Conservation (phyloP, 73 alveolate genomes). For the Paramecium octaurelia region DNA sequence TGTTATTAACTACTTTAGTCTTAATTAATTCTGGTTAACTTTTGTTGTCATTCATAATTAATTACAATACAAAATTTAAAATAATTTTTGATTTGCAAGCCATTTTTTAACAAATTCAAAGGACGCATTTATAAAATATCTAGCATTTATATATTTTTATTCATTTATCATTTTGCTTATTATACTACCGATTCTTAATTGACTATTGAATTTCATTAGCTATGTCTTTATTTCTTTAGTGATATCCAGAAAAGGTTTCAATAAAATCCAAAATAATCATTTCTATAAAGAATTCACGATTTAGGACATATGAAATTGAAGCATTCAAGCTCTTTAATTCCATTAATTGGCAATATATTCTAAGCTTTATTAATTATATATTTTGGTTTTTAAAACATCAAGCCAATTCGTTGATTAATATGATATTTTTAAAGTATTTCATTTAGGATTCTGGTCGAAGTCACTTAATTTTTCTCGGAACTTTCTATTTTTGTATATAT, state of each 20-base stretch:
- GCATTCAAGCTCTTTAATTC: not conserved
- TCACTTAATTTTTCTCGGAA: not conserved
- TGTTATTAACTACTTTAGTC: not conserved
- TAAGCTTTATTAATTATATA: not conserved
- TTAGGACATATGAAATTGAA: not conserved
- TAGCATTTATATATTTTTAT: not conserved
- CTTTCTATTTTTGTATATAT: not conserved
- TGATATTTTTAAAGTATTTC: not conserved
- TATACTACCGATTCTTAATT: not conserved
- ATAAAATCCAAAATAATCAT: not conserved
- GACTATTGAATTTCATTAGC: not conserved
- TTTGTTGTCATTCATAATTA: not conserved
- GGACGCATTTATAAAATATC: not conserved
- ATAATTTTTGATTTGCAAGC: not conserved
- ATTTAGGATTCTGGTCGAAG: not conserved
- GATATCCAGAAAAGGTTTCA: not conserved
- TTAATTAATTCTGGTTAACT: not conserved
- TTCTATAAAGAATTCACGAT: not conserved
- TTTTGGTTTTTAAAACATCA: not conserved
- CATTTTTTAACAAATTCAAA: not conserved
- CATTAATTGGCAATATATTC: not conserved
- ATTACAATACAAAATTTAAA: not conserved
- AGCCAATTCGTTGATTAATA: not conserved
- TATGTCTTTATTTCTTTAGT: too few relatives aligned
- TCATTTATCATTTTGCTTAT: not conserved